Evolutionary conservation across 208 protist species (phyloP).

Genomic region (Zelonia costaricensis): DNA sequence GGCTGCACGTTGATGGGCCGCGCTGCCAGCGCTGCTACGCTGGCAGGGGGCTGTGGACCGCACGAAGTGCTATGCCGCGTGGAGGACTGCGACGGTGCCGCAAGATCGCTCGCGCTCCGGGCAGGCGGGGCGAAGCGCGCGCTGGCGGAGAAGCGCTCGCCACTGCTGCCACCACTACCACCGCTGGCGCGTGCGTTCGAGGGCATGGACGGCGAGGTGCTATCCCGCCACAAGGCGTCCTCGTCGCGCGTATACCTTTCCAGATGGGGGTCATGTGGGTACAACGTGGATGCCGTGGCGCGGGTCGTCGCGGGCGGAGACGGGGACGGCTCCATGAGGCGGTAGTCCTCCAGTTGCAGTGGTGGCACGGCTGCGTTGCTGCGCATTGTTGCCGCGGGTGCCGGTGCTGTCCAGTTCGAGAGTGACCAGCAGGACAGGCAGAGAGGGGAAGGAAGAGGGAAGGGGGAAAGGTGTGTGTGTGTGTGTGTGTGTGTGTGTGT

Average conservation of each 20-base stretch:
- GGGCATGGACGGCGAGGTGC: no score
- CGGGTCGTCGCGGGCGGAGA: conserved; percentile 15
- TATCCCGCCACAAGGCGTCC: no score
- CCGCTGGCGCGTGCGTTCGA: no score
- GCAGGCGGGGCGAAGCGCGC: no score
- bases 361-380: background rate
- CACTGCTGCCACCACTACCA: no score
- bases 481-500: background rate
- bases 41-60: background rate
- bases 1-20: conserved; percentile 7
- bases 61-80: background rate
- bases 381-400: no score
- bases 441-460: background rate
- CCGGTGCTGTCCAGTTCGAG: no score
- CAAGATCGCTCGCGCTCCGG: no score
- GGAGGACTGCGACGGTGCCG: background rate
- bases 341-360: background rate
- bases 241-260: no score
- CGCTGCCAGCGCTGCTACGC: conserved; percentile 2
- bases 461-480: background rate
- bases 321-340: conserved; percentile 25
- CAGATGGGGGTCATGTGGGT: no score
- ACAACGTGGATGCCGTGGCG: no score
- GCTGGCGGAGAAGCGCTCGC: no score
- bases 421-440: background rate